Base-by-base conservation (phyloP, 176 grass and related monocot species). In the Saccharum spontaneum region DNA sequence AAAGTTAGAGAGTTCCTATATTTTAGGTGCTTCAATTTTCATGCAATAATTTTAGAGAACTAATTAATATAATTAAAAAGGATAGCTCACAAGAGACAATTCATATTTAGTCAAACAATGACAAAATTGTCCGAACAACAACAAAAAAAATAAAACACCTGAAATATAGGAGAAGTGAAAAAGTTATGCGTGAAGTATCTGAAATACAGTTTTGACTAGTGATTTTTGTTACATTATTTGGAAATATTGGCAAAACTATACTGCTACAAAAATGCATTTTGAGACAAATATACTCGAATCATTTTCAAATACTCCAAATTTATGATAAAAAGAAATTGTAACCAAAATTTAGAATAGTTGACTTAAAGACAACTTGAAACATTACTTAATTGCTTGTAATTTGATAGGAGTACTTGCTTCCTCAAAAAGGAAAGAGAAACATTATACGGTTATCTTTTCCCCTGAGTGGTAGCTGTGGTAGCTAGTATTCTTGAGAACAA, bases 401-500 rank as follows among this genome's bases (percentile, higher is more conserved):
- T 28, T 28, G 24, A 14, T 5, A 7, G 24, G 24, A 16, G 24
- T 31, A 64, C 24, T 65, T 65, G 5, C 63, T 66, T 66, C 63
- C 63, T 66, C 28, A 24, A 31, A 16, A 66, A 66, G 28, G 28
- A 66, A 31, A 31, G 12, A 33, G 28, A 15, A 0, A 2, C 26
- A 66, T 15, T 66, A 31, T 66, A 15, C 10, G 17, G 18, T 18
- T 70, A 43, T 43, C 34, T 14, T 60, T 17, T 3, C 12, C 7
- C 11, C 3, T 17, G 8, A 4, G 8, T 57, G 20, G 54, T 57
- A 57, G 54, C 20, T 22, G 4, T 22, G 4, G 6, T 23, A 24
- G 36, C 46, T 17, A 71, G 3, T 77, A 3, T 83, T 86, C 44
- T 65, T 60, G 7, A 8, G 75, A 87, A 87, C 68, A 84, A 84